Evolutionary conservation across 768 basidiomycete species (phyloP).

Genomic region (Daedaleopsis nitida): DNA sequence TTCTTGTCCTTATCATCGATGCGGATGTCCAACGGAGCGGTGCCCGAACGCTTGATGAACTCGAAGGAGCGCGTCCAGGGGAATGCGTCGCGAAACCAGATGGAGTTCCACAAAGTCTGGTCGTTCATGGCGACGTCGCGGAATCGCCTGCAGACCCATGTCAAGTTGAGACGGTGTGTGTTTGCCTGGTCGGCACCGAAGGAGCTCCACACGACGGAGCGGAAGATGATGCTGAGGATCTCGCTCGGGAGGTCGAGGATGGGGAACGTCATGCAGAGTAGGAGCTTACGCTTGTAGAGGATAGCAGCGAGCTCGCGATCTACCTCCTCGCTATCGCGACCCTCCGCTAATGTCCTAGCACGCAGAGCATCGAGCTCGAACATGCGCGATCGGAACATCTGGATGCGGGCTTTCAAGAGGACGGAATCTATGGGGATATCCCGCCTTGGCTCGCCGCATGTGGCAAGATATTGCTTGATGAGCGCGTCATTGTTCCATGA

Average conservation of each 20-base stretch:
- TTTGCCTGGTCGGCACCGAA: conserved; percentile 27
- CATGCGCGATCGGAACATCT: conserved; percentile 11
- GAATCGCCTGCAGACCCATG: conserved; percentile 54
- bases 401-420: conserved; percentile 6
- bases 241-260: conserved; percentile 67
- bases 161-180: conserved; percentile 47
- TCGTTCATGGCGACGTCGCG: conserved; percentile 28
- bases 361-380: conserved; percentile 14
- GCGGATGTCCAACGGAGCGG: conserved; percentile 60
- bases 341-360: conserved; percentile 1
- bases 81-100: conserved; percentile 60
- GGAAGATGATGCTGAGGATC: conserved; percentile 66
- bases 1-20: conserved; percentile 45
- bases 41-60: conserved; percentile 60
- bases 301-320: conserved; percentile 18
- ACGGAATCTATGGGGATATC: neutral
- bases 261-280: conserved; percentile 49
- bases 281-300: conserved; percentile 26
- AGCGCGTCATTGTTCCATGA: neutral
- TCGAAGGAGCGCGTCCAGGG: conserved; percentile 53
- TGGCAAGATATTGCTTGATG: neutral
- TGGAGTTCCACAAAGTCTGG: conserved; percentile 44
- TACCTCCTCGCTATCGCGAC: conserved; percentile 19
- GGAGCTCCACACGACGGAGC: conserved; percentile 57
- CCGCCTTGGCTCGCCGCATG: neutral